Evolutionary conservation across 306 rosid genomes (phyloP), one percentile per base, ranked within the genome.

Genomic region (Begonia loranthoides): DNA sequence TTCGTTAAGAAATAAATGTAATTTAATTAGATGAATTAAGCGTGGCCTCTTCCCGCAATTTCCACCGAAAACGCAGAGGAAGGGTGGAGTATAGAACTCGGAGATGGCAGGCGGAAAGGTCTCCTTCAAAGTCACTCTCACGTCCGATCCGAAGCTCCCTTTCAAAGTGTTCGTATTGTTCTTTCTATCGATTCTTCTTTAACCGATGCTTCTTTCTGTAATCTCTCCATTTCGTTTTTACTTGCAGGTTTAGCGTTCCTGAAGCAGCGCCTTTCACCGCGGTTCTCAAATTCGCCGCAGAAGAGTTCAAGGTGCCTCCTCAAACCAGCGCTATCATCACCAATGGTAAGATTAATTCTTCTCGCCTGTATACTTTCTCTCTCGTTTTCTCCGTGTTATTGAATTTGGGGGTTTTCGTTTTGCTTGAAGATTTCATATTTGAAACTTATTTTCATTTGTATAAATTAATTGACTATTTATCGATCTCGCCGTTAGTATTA

Each of bases 261-360:
- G 96, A 92, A 73, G 99, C 94, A 50, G 96, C 96, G 9, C 99
- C 96, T 55, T 92, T 92, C 66, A 92, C 99, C 2, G 99, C 96
- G 46, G 99, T 90, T 57, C 88, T 90, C 66, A 86, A 86, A 83
- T 90, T 76, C 60, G 94, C 96, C 0, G 96, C 96, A 6, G 99
- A 90, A 62, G 94, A 90, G 73, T 90, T 90, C 83, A 90, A 90
- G 67, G 99, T 86, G 60, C 99, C 99, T 54, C 95, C 99, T 10
- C 96, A 90, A 51, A 86, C 99, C 70, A 86, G 99, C 66, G 99
- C 96, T 39, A 86, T 90, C 15, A 90, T 90, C 87, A 86, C 99
- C 77, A 82, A 90, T 56, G 99, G 95, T 86, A 69, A 33, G 41
- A 55, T 1, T 3, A 14, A n/a, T 15, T 36, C 50, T 49, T 60